Conservation (phyloP, 352 stramenopile genomes). For the Elongisporangium prolatum region DNA sequence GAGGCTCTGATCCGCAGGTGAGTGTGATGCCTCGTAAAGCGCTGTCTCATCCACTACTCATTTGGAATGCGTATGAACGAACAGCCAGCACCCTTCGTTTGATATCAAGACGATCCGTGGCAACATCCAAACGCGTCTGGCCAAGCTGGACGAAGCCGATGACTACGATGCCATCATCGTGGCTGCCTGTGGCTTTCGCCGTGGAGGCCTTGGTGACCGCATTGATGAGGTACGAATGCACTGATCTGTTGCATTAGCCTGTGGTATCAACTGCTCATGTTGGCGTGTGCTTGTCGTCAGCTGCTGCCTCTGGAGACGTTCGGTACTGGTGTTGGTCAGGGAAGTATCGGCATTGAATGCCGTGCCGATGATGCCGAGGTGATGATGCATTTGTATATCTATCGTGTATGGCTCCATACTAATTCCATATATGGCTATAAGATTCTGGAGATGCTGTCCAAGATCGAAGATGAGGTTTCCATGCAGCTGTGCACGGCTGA, state of each 20-base stretch:
- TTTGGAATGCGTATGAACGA: constrained; percentile 8
- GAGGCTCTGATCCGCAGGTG: constrained; percentile 60
- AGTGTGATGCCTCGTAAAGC: no score
- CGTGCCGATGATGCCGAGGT: constrained; percentile 61
- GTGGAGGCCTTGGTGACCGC: constrained; percentile 56
- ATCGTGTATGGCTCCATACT: constrained; percentile 4
- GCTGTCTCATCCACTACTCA: no score
- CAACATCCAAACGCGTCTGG: constrained; percentile 86
- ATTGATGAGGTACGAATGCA: constrained; percentile 52
- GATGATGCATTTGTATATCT: constrained; percentile 1
- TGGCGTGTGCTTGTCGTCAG: constrained; percentile 10
- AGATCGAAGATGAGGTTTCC: constrained; percentile 75
- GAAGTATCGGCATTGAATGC: constrained; percentile 84
- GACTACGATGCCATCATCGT: constrained; percentile 88
- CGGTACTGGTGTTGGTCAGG: constrained; percentile 80
- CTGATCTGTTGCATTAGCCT: background rate
- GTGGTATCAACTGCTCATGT: background rate
- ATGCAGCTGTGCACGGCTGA: constrained; percentile 76
- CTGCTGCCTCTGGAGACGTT: constrained; percentile 68
- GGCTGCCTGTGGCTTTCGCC: constrained; percentile 76
- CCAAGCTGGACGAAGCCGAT: constrained; percentile 79
- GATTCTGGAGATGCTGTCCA: constrained; percentile 73
- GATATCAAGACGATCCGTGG: constrained; percentile 82
- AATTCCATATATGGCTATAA: constrained; percentile 9
- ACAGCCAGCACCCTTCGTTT: constrained; percentile 64